These are phyloP conservation scores for Podaxis rugospora DNA, from an alignment of 768 basidiomycete species.

Conservation along the genomic window DNA sequence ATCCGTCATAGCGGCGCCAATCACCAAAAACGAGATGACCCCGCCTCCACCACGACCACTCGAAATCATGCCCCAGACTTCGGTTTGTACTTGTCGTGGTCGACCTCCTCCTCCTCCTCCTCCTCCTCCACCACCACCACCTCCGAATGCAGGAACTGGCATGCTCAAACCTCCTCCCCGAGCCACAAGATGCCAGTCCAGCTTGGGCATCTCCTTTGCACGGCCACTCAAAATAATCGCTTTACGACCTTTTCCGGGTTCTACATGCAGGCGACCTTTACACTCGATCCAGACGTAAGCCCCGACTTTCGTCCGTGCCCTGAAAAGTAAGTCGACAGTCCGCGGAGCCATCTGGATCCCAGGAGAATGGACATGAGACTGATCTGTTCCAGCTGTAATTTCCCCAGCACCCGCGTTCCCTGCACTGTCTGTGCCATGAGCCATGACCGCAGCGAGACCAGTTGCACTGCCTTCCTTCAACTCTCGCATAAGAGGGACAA, in stretches of 20 bases:
- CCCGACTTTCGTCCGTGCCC: conserved; percentile 65
- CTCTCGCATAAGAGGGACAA: conserved; percentile 88
- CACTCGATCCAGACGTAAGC: conserved; percentile 87
- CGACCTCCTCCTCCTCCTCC: conserved; percentile 1
- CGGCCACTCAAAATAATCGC: conserved; percentile 90
- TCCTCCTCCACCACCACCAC: background rate
- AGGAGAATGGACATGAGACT: background rate
- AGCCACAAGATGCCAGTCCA: conserved; percentile 58
- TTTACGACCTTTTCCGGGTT: conserved; percentile 92
- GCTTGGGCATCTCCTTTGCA: conserved; percentile 56
- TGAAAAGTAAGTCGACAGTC: conserved; percentile 80
- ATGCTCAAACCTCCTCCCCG: conserved; percentile 43
- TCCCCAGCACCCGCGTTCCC: conserved; percentile 10
- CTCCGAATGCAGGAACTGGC: conserved; percentile 9
- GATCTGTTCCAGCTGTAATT: background rate
- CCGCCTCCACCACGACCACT: conserved; percentile 22
- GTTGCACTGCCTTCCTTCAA: conserved; percentile 66
- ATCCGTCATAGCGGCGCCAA: conserved; percentile 48
- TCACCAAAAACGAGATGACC: conserved; percentile 38
- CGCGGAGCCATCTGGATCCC: conserved; percentile 31
- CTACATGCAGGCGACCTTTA: conserved; percentile 83
- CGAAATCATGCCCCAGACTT: conserved; percentile 48
- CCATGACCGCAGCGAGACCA: conserved; percentile 7
- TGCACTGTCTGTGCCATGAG: conserved; percentile 11
- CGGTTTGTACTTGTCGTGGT: conserved; percentile 10